phyloP scores from a whole-genome alignment of 2,329 filamentous ascomycete genomes.

The Nemania sp. region DNA sequence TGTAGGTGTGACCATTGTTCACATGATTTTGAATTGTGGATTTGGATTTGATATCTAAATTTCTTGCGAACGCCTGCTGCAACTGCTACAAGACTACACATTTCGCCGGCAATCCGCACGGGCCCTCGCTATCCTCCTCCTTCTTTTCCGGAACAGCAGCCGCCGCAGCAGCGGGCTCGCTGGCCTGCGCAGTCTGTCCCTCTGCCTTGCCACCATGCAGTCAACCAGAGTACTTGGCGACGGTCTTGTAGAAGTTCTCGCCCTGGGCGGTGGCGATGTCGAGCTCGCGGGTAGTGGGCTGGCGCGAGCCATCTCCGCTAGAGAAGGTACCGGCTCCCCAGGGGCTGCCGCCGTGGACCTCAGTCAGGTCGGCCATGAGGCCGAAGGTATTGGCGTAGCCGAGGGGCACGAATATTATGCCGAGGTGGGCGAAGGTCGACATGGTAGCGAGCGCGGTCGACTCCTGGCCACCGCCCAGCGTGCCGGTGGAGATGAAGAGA shows the following conservation, averaged over 20 bases:
- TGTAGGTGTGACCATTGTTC: too few relatives aligned
- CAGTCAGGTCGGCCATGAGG: slow-evolving; percentile 69
- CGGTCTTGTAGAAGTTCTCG: slow-evolving; percentile 76
- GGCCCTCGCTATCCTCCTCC: slow-evolving; percentile 63
- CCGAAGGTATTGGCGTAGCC: slow-evolving; percentile 83
- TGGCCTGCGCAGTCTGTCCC: slow-evolving; percentile 10
- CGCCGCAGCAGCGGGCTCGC: slow-evolving; percentile 11
- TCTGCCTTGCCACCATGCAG: slow-evolving; percentile 63
- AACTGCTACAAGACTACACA: slow-evolving; percentile 63
- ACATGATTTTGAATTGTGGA: too few relatives aligned
- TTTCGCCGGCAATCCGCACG: slow-evolving; percentile 77
- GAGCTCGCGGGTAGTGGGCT: slow-evolving; percentile 76
- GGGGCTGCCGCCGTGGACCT: slow-evolving; percentile 83
- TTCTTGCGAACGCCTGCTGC: background rate
- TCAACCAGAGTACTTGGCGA: slow-evolving; percentile 76
- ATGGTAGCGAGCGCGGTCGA: slow-evolving; percentile 78
- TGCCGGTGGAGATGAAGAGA: slow-evolving; percentile 86
- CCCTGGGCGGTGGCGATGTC: slow-evolving; percentile 82
- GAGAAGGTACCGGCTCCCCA: slow-evolving; percentile 96
- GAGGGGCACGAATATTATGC: slow-evolving; percentile 93
- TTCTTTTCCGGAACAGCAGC: slow-evolving; percentile 39
- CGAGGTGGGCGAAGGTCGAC: slow-evolving; percentile 89
- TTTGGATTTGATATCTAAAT: too few relatives aligned
- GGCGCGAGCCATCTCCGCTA: slow-evolving; percentile 76
- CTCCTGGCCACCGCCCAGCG: slow-evolving; percentile 89